A percentile compares a stretch with the other conserved stretches of the same genome.
Conservation (phyloP, 2,329 filamentous ascomycete genomes). For the Aspergillus niger region DNA sequence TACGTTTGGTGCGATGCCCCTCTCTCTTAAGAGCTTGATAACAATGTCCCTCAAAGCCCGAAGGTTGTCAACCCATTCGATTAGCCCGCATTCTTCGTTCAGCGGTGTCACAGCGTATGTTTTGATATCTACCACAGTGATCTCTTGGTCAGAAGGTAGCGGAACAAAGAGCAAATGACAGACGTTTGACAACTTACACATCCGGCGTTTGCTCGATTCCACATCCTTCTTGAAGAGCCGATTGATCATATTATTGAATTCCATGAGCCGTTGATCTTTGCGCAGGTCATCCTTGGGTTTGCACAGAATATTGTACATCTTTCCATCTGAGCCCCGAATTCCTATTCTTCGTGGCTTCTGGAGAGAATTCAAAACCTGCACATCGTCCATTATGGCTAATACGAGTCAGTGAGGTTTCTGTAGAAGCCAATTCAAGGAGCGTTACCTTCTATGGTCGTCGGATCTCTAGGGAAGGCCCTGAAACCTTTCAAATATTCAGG, state of each 20-base stretch:
- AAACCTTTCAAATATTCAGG: slow-evolving; percentile 68
- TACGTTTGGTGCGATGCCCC: slow-evolving; percentile 62
- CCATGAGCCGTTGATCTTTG: slow-evolving; percentile 97
- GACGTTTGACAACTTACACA: slow-evolving; percentile 54
- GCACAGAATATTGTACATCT: slow-evolving; percentile 84
- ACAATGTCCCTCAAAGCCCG: slow-evolving; percentile 93
- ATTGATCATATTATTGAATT: slow-evolving; percentile 99
- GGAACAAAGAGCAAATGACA: neutral
- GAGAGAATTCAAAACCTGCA: slow-evolving; percentile 84
- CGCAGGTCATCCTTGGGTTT: slow-evolving; percentile 98
- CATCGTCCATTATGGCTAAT: slow-evolving; percentile 74
- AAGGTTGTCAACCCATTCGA: slow-evolving; percentile 97
- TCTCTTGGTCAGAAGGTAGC: neutral
- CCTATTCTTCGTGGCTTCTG: slow-evolving; percentile 90
- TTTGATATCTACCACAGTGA: slow-evolving; percentile 67
- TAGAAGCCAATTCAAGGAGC: neutral
- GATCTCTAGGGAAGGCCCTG: slow-evolving; percentile 82
- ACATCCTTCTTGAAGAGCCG: slow-evolving; percentile 87
- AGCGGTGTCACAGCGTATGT: slow-evolving; percentile 96
- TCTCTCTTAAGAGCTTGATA: slow-evolving; percentile 73
- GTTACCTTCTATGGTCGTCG: slow-evolving; percentile 71
- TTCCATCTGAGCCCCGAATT: slow-evolving; percentile 85
- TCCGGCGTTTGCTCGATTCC: slow-evolving; percentile 82
- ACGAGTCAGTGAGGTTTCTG: slow-evolving; percentile 19
- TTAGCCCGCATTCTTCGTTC: slow-evolving; percentile 95